A percentile compares a stretch with the other conserved stretches of the same genome.
Conservation (phyloP, 305 asterid species). For the Petunia hybrid region DNA sequence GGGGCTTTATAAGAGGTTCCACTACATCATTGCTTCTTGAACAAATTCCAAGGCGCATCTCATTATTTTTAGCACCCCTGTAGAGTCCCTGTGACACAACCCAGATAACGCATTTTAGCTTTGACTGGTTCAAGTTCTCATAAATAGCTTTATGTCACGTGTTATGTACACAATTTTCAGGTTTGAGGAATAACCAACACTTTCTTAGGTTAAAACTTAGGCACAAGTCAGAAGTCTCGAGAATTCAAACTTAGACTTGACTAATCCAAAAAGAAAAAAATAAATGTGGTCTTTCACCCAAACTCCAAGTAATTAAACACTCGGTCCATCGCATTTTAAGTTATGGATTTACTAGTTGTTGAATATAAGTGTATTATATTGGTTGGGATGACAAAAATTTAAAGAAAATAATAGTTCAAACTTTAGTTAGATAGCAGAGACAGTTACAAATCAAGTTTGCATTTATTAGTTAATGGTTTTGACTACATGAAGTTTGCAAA, state of each 20-base stretch:
- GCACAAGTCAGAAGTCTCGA: not conserved
- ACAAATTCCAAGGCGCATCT: slow-evolving; percentile 94
- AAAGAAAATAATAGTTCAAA: too few relatives aligned
- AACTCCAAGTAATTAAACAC: not conserved
- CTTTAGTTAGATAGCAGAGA: too few relatives aligned
- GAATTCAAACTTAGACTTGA: slow-evolving; percentile 6
- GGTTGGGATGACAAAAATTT: too few relatives aligned
- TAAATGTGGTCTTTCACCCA: not conserved
- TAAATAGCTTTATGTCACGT: not conserved
- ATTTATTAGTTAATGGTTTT: too few relatives aligned
- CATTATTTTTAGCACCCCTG: slow-evolving; percentile 74
- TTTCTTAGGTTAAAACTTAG: not conserved
- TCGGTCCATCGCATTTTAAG: not conserved
- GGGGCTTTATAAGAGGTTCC: slow-evolving; percentile 95
- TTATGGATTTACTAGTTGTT: not conserved
- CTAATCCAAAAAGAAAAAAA: not conserved
- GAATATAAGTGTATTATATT: too few relatives aligned
- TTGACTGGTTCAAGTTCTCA: not conserved
- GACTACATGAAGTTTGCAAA: too few relatives aligned
- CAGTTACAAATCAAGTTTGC: too few relatives aligned
- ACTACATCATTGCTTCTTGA: slow-evolving; percentile 88
- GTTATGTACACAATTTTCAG: not conserved
- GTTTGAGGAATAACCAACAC: not conserved
- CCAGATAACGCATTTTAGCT: not conserved
- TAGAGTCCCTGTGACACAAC: slow-evolving; percentile 51